A percentile compares a stretch with the other conserved stretches of the same genome.
Conservation (phyloP, 106 monocot species). For the Acanthochlamys bracteata region DNA sequence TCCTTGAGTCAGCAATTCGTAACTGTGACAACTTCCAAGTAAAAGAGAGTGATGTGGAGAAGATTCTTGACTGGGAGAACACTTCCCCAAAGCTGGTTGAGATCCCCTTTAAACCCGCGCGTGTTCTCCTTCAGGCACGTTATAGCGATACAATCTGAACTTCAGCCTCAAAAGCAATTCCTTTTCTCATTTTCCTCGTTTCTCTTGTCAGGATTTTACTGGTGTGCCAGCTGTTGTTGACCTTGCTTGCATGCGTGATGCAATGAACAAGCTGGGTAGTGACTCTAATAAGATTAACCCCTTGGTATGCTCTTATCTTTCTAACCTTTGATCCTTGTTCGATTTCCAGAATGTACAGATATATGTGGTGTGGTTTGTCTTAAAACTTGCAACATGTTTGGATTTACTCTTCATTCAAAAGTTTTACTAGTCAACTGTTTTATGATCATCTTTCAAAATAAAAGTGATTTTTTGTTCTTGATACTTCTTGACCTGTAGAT, state of each 20-base stretch:
- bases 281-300: slow-evolving; percentile 81
- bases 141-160: neutral
- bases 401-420: neutral
- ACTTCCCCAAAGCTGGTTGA: slow-evolving; percentile 73
- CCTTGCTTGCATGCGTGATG: slow-evolving; percentile 87
- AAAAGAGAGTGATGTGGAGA: slow-evolving; percentile 75
- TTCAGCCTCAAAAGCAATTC: too few relatives aligned
- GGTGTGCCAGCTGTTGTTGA: slow-evolving; percentile 92
- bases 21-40: slow-evolving; percentile 97
- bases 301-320: slow-evolving; percentile 33
- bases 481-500: neutral
- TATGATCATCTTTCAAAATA: neutral
- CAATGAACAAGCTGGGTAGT: slow-evolving; percentile 72
- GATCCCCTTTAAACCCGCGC: slow-evolving; percentile 95
- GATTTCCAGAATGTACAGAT: neutral
- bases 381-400: neutral
- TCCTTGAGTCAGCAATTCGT: slow-evolving; percentile 85
- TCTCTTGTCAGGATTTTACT: slow-evolving; percentile 71
- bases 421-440: neutral
- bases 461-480: neutral
- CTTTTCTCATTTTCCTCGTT: too few relatives aligned
- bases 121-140: slow-evolving; percentile 88
- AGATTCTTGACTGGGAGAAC: slow-evolving; percentile 96
- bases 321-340: neutral
- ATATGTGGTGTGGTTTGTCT: neutral